Base-by-base conservation (phyloP, 495 filamentous ascomycete genomes). In the Amphirosellinia nigrospora region DNA sequence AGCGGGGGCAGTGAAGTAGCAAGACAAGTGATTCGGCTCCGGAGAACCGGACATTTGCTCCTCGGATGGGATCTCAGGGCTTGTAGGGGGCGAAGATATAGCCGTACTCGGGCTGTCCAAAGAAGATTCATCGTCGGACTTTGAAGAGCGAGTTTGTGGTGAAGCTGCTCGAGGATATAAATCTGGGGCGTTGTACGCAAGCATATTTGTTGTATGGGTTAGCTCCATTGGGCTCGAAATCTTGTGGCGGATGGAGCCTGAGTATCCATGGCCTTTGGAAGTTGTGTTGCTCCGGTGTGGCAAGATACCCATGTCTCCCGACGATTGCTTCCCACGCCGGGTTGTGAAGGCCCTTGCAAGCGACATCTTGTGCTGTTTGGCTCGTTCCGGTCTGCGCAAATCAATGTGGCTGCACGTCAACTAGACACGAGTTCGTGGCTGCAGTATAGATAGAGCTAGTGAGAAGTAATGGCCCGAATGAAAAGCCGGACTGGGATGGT, bases 191-290 rank as follows among this genome's bases (percentile, higher is more conserved):
- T 94, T 94, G 85, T 96, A 97, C 21, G 93, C 92, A 21, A 97
- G 90, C 89, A 94, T 93, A 79, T 98, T 99, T 68, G 96, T 98
- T 4, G 96, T 97, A 23, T 95, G 97, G 34, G 97, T 81, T 53
- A 99, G 85, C 78, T 92, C 90, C 56, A 98, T 85, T 3, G 96
- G 96, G 13, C 86, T 88, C 23, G 96, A 99, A 75, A 99, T 99
- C 82, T 96, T 87, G 73, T 83, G 74, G 66, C 87, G 83, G 70
- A 87, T 82, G 5, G 80, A 75, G 39, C 34, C 77, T 43, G 74
- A 48, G 23, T 73, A 64, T 50, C 74, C 69, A 26, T 75, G 74
- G 10, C 72, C 75, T 74, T 82, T 86, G 34, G 72, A 16, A 1
- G 78, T 81, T 13, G 84, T 85, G 68, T 83, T 81, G 73, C 81